phyloP scores from a whole-genome alignment of 1,284 basidiomycete genomes.

The Marasmius sp. region DNA sequence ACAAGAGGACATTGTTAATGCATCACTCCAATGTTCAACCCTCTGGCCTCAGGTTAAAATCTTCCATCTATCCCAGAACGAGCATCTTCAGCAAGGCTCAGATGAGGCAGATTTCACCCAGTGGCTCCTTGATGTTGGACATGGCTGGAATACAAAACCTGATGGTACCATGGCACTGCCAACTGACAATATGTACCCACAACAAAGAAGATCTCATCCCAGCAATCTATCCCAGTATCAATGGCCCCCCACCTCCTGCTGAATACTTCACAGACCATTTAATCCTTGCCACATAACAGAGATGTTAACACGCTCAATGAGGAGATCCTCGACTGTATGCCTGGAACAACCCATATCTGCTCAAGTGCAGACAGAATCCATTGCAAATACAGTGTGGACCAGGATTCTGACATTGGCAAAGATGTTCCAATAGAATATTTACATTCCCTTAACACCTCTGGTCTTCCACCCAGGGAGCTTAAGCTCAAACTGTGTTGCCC shows the following conservation, averaged over 20 bases:
- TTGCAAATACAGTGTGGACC: constrained; percentile 1
- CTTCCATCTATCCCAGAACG: constrained; percentile 34
- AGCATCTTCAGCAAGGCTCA: constrained; percentile 30
- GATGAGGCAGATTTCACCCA: constrained; percentile 31
- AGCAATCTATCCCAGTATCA: constrained; percentile 13
- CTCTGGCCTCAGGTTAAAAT: constrained; percentile 35
- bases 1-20: constrained; percentile 33
- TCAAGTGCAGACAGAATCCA: constrained; percentile 22
- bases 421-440: constrained; percentile 18
- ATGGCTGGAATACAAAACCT: constrained; percentile 29
- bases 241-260: constrained; percentile 20
- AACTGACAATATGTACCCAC: constrained; percentile 26
- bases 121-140: constrained; percentile 42
- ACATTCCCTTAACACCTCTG: constrained; percentile 16
- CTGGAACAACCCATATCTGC: constrained; percentile 23
- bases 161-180: constrained; percentile 10
- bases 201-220: constrained; percentile 8
- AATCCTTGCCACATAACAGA: constrained; percentile 37
- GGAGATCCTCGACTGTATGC: constrained; percentile 26
- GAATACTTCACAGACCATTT: constrained; percentile 35
- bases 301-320: constrained; percentile 35
- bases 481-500: constrained; percentile 26
- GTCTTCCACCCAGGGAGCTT: constrained; percentile 24
- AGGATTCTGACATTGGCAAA: neutral
- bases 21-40: constrained; percentile 29